Percentiles rank a stretch among this genome's conserved stretches.
Conservation (phyloP, 352 stramenopile species). For the Phytophthora colocasiae region DNA sequence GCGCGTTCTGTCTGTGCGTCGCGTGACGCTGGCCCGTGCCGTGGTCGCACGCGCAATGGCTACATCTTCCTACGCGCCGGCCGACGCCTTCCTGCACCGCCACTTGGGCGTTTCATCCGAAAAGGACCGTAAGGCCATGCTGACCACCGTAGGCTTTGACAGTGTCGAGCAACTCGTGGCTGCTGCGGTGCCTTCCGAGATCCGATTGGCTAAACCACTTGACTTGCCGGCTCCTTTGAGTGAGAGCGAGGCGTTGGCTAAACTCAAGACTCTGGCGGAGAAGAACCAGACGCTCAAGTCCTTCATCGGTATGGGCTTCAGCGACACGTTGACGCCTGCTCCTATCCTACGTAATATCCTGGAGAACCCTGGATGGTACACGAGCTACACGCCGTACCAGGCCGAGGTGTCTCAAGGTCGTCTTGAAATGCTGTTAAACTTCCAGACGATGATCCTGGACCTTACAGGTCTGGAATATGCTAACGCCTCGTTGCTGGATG, state of each 20-base stretch:
- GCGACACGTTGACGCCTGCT: slow-evolving; percentile 95
- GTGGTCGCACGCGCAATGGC: slow-evolving; percentile 18
- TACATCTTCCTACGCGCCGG: slow-evolving; percentile 45
- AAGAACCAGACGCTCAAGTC: slow-evolving; percentile 97
- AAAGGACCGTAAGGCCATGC: slow-evolving; percentile 92
- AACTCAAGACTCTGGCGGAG: slow-evolving; percentile 90
- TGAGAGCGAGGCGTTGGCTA: slow-evolving; percentile 94
- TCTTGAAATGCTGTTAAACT: slow-evolving; percentile 99
- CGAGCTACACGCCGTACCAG: slow-evolving; percentile 98
- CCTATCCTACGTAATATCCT: slow-evolving; percentile 98
- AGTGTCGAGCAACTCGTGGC: slow-evolving; percentile 95
- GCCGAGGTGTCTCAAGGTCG: slow-evolving; percentile 99
- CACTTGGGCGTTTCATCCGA: slow-evolving; percentile 91
- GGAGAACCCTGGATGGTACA: slow-evolving; percentile 99
- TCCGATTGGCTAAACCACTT: slow-evolving; percentile 76
- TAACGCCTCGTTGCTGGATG: slow-evolving; percentile 98
- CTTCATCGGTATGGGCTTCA: slow-evolving; percentile 99
- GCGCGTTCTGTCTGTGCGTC: slow-evolving; percentile 27
- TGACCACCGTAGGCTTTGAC: slow-evolving; percentile 93
- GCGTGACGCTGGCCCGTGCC: slow-evolving; percentile 22
- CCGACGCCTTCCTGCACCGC: slow-evolving; percentile 75
- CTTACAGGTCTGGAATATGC: slow-evolving; percentile 97
- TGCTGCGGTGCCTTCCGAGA: slow-evolving; percentile 95
- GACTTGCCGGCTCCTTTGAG: slow-evolving; percentile 77
- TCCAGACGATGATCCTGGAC: slow-evolving; percentile 98